phyloP scores from a whole-genome alignment of 768 basidiomycete species.

The Artomyces pyxidatus region DNA sequence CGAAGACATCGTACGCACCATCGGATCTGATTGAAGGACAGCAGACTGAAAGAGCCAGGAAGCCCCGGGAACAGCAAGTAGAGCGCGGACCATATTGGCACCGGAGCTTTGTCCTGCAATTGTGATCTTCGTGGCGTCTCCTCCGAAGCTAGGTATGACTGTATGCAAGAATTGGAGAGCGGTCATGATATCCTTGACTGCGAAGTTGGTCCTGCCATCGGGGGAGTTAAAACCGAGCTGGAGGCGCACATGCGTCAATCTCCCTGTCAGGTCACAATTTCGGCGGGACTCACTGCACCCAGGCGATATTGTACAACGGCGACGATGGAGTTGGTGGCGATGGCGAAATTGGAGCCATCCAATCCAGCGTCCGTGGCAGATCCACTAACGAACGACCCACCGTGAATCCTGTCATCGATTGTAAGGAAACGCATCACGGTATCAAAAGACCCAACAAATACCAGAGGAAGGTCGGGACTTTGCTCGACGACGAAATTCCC shows the following conservation, averaged over 20 bases:
- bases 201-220: slow-evolving; percentile 62
- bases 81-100: slow-evolving; percentile 66
- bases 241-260: slow-evolving; percentile 6
- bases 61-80: slow-evolving; percentile 67
- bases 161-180: slow-evolving; percentile 55
- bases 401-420: slow-evolving; percentile 58
- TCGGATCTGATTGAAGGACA: slow-evolving; percentile 82
- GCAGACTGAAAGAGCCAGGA: slow-evolving; percentile 65
- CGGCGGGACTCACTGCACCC: slow-evolving; percentile 47
- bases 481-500: slow-evolving; percentile 21
- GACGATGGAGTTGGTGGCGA: slow-evolving; percentile 66
- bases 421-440: background rate
- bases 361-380: slow-evolving; percentile 65
- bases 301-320: slow-evolving; percentile 79
- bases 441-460: slow-evolving; percentile 19
- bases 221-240: slow-evolving; percentile 75
- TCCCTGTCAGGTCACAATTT: background rate
- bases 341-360: slow-evolving; percentile 69
- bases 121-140: slow-evolving; percentile 55
- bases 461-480: slow-evolving; percentile 55
- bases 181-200: slow-evolving; percentile 57
- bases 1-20: slow-evolving; percentile 41
- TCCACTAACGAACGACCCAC: slow-evolving; percentile 71
- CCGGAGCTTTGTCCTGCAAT: slow-evolving; percentile 81
- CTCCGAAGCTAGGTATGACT: slow-evolving; percentile 57